phyloP scores from a whole-genome alignment of 2,329 filamentous ascomycete species.

The Phaeophleospora eucalypticola region DNA sequence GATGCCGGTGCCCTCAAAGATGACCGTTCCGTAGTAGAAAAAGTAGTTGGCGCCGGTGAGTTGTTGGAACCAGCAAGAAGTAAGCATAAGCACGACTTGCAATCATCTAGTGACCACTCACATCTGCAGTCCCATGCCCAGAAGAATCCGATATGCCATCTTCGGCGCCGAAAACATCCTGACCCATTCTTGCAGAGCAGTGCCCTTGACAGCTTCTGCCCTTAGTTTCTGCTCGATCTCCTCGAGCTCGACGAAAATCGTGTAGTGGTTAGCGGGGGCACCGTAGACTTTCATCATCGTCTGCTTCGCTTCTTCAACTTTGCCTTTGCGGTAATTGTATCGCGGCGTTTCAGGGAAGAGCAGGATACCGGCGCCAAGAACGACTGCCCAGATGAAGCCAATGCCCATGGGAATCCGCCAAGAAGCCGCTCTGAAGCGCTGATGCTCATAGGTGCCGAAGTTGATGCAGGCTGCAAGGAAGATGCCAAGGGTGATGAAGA shows the following conservation, averaged over 20 bases:
- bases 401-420: conserved; percentile 64
- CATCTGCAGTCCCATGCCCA: conserved; percentile 59
- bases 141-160: conserved; percentile 60
- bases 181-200: conserved; percentile 53
- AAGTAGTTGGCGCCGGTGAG: conserved; percentile 65
- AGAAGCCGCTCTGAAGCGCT: conserved; percentile 42
- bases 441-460: conserved; percentile 53
- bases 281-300: conserved; percentile 55
- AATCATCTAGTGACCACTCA: background rate
- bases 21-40: conserved; percentile 36
- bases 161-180: conserved; percentile 58
- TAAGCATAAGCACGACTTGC: background rate
- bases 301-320: conserved; percentile 45
- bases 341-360: conserved; percentile 56
- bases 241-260: conserved; percentile 48
- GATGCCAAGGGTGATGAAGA: conserved; percentile 66
- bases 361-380: conserved; percentile 52
- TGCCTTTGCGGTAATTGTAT: conserved; percentile 54
- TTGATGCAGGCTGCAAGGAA: conserved; percentile 50
- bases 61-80: conserved; percentile 48
- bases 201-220: conserved; percentile 43
- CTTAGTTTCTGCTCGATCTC: conserved; percentile 56
- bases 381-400: conserved; percentile 53
- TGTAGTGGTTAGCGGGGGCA: conserved; percentile 52
- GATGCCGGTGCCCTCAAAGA: conserved; percentile 37